Evolutionary conservation across 208 protist genomes (phyloP), one percentile per base, ranked within the genome.

Genomic region (Lotmaria passim): DNA sequence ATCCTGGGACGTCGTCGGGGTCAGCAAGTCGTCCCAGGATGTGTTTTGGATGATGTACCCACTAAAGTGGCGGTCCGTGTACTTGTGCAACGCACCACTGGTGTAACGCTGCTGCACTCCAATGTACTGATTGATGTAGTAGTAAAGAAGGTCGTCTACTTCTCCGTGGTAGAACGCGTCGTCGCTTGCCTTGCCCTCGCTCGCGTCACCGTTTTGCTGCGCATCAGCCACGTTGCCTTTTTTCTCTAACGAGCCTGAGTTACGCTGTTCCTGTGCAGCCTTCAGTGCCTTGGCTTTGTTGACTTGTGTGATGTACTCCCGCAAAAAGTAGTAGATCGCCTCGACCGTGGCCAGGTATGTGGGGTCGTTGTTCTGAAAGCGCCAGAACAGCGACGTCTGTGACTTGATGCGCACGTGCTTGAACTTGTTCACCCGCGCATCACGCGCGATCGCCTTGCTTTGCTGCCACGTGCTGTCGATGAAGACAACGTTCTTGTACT

Each of bases 381-480:
- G 82, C 96, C 97, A 98, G 69, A 98, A 98, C 17, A 95, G 82
- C 7, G 95, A 97, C 11, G 81, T 87, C 57, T 96, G 82, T 19
- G 90, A 77, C 53, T 89, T 83, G 61, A 96, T 90, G 63, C 84
- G 81, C 1, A 94, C 89, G 69, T 95, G 85, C 62, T 82, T 91
- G 58, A 98, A 90, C 48, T 73, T 70, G 17, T 41, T 63, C 5
- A 98, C 68, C 19, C 83, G 84, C 38, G 78, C 83, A 69, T 98
- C 88, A 2, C 90, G 73, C 14, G 77, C 85, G 69, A 98, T 96
- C 36, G 68, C 64, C 67, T 97, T 95, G 59, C 92, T 94, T 66
- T 98, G 92, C 64, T 97, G 82, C 95, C 96, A 98, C 51, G 94
- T 98, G 66, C 87, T 92, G 64, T 98, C 97, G 38, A 98, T 93